Evolutionary conservation across 169 alveolate genomes (phyloP), one percentile per base, ranked within the genome.

Genomic region (Plasmodium yoelii): DNA sequence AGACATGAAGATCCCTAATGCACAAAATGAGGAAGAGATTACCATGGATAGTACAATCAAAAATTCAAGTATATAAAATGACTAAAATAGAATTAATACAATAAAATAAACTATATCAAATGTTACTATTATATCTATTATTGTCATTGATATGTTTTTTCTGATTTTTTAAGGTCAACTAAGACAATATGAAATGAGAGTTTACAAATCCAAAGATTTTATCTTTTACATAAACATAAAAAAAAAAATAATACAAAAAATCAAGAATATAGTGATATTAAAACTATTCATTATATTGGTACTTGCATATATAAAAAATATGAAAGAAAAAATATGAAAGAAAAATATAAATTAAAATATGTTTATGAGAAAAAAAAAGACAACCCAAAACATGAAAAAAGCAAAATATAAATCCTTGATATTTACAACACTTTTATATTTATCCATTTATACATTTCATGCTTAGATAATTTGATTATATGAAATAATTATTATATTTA

Each of bases 281-380:
- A 77, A 77, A 56, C 49, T 77, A 47, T 44, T 77, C 42, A 44
- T 77, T 57, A 77, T 77, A 56, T 34, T 77, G 71, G 88, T 77
- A 77, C 7, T 42, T 47, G 19, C 22, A 3, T 22, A 69, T 12
- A 55, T 69, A 19, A 5, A 42, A 34, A 69, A 57, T 57, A 5
- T 3, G 34, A 19, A 10, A 22, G 10, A 18, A 24, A n/a, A n/a
- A 46, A 46, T 68, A 42, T 0, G 5, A 56, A n/a, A n/a, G n/a
- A 24, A n/a, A n/a, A 46, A 46, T 68, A 42, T 0, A 6, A 56
- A 18, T 2, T 15, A 22, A 22, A 49, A 7, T 63, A 18, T 56
- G 55, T 46, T 5, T 19, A 34, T 59, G 61, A 73, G 1, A 24
- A 49, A 57, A 10, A 39, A 24, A 15, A 42, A 2, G 12, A 2